Percentiles rank a stretch among this genome's conserved stretches.
Evolutionary conservation across 306 rosid genomes (phyloP).

Genomic region (Trifolium fragiferum): DNA sequence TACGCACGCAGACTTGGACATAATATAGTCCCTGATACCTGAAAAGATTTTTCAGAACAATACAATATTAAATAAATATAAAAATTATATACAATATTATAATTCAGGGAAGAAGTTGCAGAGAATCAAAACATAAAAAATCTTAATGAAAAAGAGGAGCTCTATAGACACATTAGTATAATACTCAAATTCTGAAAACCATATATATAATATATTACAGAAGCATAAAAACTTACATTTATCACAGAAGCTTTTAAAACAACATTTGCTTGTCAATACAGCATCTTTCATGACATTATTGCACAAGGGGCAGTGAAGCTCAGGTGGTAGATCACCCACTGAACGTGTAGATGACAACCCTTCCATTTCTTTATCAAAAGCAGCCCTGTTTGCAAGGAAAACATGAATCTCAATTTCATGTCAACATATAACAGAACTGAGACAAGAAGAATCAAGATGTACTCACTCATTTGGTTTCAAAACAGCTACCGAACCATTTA

Average conservation of each 20-base stretch:
- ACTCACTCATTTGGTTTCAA: constrained; percentile 96
- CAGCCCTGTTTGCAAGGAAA: constrained; percentile 70
- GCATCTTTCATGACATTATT: constrained; percentile 97
- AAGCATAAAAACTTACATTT: constrained; percentile 63
- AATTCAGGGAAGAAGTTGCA: constrained; percentile 13
- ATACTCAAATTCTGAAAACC: constrained; percentile 18
- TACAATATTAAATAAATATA: constrained; percentile 23
- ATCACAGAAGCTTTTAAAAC: constrained; percentile 94
- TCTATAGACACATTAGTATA: neutral
- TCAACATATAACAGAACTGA: constrained; percentile 29
- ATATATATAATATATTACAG: neutral
- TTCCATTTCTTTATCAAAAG: constrained; percentile 95
- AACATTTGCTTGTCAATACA: constrained; percentile 96
- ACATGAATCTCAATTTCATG: constrained; percentile 19
- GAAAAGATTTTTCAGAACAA: constrained; percentile 39
- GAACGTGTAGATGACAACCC: constrained; percentile 93
- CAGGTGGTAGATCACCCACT: constrained; percentile 96
- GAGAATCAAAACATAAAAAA: constrained; percentile 5
- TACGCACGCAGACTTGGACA: constrained; percentile 75
- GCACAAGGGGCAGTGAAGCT: constrained; percentile 94
- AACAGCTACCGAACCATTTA: constrained; percentile 94
- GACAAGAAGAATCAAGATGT: constrained; percentile 1
- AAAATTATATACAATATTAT: neutral
- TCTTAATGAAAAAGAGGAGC: constrained; percentile 2
- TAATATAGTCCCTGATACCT: constrained; percentile 89